These are phyloP conservation scores for Clitocybe nebularis DNA, from an alignment of 1,284 basidiomycete species.

Conservation along the genomic window DNA sequence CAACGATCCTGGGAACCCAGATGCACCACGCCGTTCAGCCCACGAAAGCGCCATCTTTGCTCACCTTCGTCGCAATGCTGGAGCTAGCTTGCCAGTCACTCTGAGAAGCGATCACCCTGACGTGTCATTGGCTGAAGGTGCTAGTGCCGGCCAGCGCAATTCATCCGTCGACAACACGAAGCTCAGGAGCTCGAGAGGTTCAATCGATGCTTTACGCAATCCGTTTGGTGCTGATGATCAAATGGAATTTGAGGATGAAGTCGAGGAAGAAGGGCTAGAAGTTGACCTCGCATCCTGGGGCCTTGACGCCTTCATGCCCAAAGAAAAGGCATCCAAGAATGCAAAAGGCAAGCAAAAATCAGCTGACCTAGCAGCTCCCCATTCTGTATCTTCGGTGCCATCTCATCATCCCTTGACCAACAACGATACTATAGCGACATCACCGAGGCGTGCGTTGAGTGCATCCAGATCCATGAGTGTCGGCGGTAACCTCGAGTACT, in stretches of 20 bases:
- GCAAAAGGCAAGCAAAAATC: conserved; percentile 48
- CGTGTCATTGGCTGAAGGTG: conserved; percentile 38
- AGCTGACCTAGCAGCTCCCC: conserved; percentile 46
- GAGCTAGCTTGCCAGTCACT: conserved; percentile 34
- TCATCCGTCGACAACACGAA: conserved; percentile 34
- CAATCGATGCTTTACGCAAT: conserved; percentile 62
- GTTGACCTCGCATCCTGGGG: conserved; percentile 83
- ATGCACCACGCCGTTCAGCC: conserved; percentile 56
- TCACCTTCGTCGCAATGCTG: conserved; percentile 56
- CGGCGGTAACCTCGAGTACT: conserved; percentile 50
- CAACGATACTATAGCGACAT: conserved; percentile 24
- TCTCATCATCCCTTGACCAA: conserved; percentile 31
- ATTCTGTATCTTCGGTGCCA: conserved; percentile 33
- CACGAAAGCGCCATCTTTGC: conserved; percentile 81
- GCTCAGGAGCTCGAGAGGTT: conserved; percentile 45
- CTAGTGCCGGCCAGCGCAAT: conserved; percentile 40
- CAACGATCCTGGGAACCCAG: conserved; percentile 68
- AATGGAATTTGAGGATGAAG: conserved; percentile 50
- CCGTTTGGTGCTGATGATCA: conserved; percentile 64
- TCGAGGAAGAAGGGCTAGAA: conserved; percentile 53
- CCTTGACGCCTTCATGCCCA: conserved; percentile 68
- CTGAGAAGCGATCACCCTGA: conserved; percentile 65
- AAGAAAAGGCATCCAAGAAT: conserved; percentile 49
- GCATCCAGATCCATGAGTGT: conserved; percentile 59
- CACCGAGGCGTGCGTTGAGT: conserved; percentile 32